phyloP scores from a whole-genome alignment of 179 eudicot species.

The Corrigiola litoralis region DNA sequence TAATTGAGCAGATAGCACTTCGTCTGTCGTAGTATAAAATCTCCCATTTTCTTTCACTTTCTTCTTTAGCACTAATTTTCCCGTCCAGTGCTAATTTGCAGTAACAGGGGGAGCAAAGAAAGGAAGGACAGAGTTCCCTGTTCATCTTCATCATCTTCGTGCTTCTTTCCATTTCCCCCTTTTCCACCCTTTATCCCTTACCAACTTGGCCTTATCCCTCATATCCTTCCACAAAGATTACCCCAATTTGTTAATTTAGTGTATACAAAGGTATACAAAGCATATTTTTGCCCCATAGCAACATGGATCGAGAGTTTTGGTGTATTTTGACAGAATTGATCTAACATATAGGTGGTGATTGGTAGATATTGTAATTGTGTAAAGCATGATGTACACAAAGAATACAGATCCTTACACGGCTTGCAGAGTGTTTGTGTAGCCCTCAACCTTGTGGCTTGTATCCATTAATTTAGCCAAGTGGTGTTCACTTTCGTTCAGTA shows the following conservation, averaged over 20 bases:
- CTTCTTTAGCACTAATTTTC: conserved; percentile 16
- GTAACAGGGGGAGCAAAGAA: conserved; percentile 2
- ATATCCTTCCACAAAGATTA: neutral
- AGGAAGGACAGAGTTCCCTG: neutral
- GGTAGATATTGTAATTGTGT: conserved; percentile 16
- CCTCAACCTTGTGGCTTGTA: neutral
- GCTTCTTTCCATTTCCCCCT: neutral
- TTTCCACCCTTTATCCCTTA: neutral
- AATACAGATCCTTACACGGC: conserved; percentile 9
- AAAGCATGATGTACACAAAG: conserved; percentile 13
- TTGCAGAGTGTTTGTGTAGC: conserved; percentile 4
- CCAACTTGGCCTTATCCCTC: neutral
- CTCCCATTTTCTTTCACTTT: neutral
- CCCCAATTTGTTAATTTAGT: neutral
- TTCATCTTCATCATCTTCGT: neutral
- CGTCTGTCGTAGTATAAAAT: conserved; percentile 51
- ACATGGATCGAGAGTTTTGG: conserved; percentile 17
- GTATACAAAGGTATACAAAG: conserved; percentile 10
- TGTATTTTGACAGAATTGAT: conserved; percentile 13
- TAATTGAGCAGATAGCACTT: conserved; percentile 80
- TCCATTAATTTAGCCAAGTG: neutral
- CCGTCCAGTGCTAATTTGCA: conserved; percentile 19
- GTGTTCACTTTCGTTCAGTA: neutral
- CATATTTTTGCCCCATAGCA: conserved; percentile 20
- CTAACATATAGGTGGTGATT: neutral